Percentiles rank a stretch among this genome's conserved stretches.
phyloP scores from a whole-genome alignment of 2,329 filamentous ascomycete species.

The Zasmidium citrigriseum region DNA sequence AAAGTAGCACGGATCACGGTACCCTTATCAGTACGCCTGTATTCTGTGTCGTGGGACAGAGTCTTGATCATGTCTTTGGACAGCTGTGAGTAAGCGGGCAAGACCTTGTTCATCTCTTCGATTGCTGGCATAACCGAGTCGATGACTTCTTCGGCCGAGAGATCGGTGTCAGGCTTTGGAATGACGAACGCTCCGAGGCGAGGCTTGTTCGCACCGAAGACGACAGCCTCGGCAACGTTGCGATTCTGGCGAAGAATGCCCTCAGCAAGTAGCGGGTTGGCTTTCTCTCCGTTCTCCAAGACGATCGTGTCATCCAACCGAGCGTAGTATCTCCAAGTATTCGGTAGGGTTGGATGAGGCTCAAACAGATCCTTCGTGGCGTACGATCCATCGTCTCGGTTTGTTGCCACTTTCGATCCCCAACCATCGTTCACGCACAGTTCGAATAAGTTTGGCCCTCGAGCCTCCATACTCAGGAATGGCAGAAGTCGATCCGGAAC shows the following conservation, averaged over 20 bases:
- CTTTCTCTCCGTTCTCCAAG: slow-evolving; percentile 28
- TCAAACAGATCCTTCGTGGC: slow-evolving; percentile 30
- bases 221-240: slow-evolving; percentile 30
- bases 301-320: slow-evolving; percentile 30
- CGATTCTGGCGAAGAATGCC: slow-evolving; percentile 24
- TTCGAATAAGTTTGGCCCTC: slow-evolving; percentile 40
- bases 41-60: slow-evolving; percentile 44
- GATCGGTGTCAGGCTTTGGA: slow-evolving; percentile 44
- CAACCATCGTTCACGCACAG: slow-evolving; percentile 38
- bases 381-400: slow-evolving; percentile 46
- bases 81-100: slow-evolving; percentile 54
- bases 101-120: slow-evolving; percentile 49
- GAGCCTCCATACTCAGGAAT: slow-evolving; percentile 29
- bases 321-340: slow-evolving; percentile 24
- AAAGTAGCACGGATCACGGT: slow-evolving; percentile 54
- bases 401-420: slow-evolving; percentile 39
- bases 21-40: slow-evolving; percentile 56
- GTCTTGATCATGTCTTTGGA: slow-evolving; percentile 54
- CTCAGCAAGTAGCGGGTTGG: slow-evolving; percentile 13
- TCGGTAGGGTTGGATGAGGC: slow-evolving; percentile 23
- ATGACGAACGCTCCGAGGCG: slow-evolving; percentile 57
- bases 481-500: slow-evolving; percentile 26
- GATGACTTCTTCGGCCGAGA: slow-evolving; percentile 46
- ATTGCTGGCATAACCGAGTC: slow-evolving; percentile 51
- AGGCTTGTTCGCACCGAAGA: slow-evolving; percentile 49